phyloP scores from a whole-genome alignment of 331 rosid species.

The Quercus phellos region DNA sequence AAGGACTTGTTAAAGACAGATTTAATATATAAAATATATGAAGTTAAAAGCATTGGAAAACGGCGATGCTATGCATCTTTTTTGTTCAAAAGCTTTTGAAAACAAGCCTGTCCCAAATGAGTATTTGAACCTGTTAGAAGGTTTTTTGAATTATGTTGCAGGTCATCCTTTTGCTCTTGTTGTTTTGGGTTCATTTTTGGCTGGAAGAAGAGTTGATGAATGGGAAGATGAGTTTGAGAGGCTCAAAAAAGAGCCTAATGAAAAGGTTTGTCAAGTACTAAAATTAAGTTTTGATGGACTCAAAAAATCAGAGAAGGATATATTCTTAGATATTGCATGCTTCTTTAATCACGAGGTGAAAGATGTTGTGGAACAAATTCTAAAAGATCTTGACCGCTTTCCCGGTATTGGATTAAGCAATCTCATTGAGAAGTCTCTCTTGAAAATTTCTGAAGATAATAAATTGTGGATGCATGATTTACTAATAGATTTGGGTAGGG shows the following conservation, averaged over 20 bases:
- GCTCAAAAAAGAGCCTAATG: no score
- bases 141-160: neutral
- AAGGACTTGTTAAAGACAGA: neutral
- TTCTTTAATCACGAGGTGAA: no score
- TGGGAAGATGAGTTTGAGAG: no score
- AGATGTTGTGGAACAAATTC: no score
- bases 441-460: neutral
- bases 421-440: constrained; percentile 10
- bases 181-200: neutral
- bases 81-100: constrained; percentile 14
- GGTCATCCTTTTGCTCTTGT: constrained; percentile 11
- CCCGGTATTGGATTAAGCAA: neutral
- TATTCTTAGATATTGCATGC: no score
- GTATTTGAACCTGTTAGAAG: neutral
- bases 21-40: neutral
- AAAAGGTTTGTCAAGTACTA: no score
- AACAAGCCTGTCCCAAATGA: neutral
- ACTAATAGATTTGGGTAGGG: no score
- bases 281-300: no score
- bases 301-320: no score
- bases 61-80: constrained; percentile 1
- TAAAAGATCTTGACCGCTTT: neutral
- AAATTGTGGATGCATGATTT: constrained; percentile 4
- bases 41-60: neutral
- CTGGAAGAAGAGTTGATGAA: no score